Evolutionary conservation across 192 early-diverging fungal species (phyloP), one percentile per base, ranked within the genome.

Genomic region (Backusella westeae): DNA sequence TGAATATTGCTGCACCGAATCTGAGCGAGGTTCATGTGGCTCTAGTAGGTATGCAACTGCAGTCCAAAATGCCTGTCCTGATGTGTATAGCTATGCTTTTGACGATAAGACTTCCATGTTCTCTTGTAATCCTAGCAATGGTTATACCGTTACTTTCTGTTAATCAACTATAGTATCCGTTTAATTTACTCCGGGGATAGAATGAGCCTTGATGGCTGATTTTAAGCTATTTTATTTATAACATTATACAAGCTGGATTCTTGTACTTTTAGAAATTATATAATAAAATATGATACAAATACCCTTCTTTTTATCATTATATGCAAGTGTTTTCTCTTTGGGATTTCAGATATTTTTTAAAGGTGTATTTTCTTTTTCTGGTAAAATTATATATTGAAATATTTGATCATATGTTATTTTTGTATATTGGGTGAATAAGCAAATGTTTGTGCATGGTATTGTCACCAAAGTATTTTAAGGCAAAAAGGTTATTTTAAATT

Each of bases 51-150:
- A 59, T 38, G 67, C 72, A 34, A 4, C 49, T 38, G 35, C 44
- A 21, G 77, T 78, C 9, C 69, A 78, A 52, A 15, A 0, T 26
- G 52, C 46, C n/a, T 69, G 67, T 56, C 72, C 77, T 6, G 32
- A 73, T 38, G 77, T 68, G 3, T 78, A 78, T 29, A 52, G 72
- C 12, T 78, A 74, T 32, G 59, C 77, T 44, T 56, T 39, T 36
- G 77, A 78, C 35, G 77, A 78, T 69, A 78, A 71, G 77, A 69
- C 77, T 15, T 74, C 77, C 34, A 78, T 73, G 66, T 78, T 41
- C 35, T 14, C 77, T 42, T 78, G 77, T 39, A 15, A 23, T n/a
- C 56, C 56, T 29, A 14, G 46, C 26, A 68, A 44, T 52, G 72
- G 77, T 39, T 78, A 78, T 23, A 78, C 72, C 26, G 77, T 78